Base-by-base conservation (phyloP, 2,329 filamentous ascomycete species). In the Aspergillus sp. region DNA sequence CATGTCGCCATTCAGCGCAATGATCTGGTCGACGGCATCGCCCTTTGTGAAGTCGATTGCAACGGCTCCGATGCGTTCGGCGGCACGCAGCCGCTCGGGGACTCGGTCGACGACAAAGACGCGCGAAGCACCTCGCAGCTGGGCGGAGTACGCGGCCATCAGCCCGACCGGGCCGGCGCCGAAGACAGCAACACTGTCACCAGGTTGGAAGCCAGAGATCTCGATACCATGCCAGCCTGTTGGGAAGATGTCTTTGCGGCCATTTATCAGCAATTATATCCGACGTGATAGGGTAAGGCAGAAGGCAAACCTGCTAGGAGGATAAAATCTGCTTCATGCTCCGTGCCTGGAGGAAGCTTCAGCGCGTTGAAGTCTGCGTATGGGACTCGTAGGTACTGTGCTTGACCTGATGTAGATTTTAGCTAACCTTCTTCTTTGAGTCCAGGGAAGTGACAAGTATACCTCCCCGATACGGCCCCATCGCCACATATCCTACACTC, bases 311-410 rank as follows among this genome's bases (percentile, higher is more conserved):
- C 78, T 28, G 80, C 80, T 1, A 82, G 73, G 2, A 82, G 69
- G 54, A 84, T 84, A 46, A 71, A 70, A 52, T 71, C 87, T 0
- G 83, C 79, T 69, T 90, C 87, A 51, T 87, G 79, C 63, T 88
- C 85, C 17, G 78, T 87, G 0, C 87, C 87, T 7, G 82, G 76
- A 1, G 88, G 87, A 1, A 91, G 76, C 57, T 84, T 84, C 34
- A 90, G 73, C 6, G 84, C 85, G 62, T 90, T 90, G 76, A 89
- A 89, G 69, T 90, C 88, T 1, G 87, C 88, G 60, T 85, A 89
- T 0, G 88, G 88, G 1, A 90, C 84, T 3, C 86, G 81, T 19
- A 90, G 76, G 61, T 87, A 90, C 70, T 90, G 86, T 3, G 87
- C 88, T 70, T 89, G 85, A 25, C 69, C 69, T 69, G 53, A 41